Evolutionary conservation across 306 rosid genomes (phyloP).

Genomic region (Cicer pinnatifidum): DNA sequence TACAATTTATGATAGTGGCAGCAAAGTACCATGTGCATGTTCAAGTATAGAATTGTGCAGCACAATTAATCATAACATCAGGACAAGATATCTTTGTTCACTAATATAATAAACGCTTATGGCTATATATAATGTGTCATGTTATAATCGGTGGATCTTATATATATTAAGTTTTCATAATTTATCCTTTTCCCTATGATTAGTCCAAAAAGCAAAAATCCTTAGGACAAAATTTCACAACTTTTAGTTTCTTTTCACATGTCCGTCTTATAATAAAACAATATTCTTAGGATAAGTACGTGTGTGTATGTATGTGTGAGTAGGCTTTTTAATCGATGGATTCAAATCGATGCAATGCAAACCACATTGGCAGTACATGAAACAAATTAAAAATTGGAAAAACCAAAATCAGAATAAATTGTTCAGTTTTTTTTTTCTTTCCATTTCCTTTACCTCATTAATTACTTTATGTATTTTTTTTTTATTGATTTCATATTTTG

Average conservation of each 20-base stretch:
- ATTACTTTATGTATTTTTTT: too few relatives aligned
- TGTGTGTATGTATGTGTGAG: conserved; percentile 3
- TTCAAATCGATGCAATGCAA: neutral
- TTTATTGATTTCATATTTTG: too few relatives aligned
- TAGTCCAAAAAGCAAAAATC: too few relatives aligned
- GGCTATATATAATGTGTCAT: neutral
- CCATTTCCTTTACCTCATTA: too few relatives aligned
- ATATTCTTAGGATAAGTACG: neutral
- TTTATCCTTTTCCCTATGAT: neutral
- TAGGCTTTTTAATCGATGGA: neutral
- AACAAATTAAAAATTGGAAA: neutral
- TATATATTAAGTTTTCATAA: neutral
- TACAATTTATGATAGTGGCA: conserved; percentile 47
- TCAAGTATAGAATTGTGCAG: conserved; percentile 43
- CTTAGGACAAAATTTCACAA: too few relatives aligned
- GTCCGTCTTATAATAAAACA: neutral
- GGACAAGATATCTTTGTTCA: conserved; percentile 45
- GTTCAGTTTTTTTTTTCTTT: too few relatives aligned
- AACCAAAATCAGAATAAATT: neutral
- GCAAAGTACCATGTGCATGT: conserved; percentile 58
- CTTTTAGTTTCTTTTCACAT: too few relatives aligned
- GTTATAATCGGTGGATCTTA: conserved; percentile 17
- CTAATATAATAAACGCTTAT: conserved; percentile 20
- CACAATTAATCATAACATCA: conserved; percentile 41
- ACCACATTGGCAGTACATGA: neutral